These are phyloP conservation scores for Pyrenophora tritici-repentis DNA, from an alignment of 2,329 filamentous ascomycete species.

Conservation along the genomic window DNA sequence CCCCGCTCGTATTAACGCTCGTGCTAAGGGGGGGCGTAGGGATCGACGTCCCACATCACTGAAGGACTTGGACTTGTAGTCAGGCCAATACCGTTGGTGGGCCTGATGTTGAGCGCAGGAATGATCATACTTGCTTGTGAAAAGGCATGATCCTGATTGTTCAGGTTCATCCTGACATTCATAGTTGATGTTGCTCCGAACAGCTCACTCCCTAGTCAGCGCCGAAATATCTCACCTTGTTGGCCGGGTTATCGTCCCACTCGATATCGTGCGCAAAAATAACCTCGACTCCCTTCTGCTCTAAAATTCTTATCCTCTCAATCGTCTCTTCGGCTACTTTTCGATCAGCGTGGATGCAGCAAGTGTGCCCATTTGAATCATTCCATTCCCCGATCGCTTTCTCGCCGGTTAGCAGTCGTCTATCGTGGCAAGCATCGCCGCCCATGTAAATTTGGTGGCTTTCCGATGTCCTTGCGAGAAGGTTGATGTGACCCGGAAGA, in stretches of 20 bases:
- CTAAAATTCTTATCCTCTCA: slow-evolving; percentile 47
- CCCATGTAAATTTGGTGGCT: slow-evolving; percentile 55
- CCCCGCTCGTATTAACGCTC: slow-evolving; percentile 9
- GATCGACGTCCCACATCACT: background rate
- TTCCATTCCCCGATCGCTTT: slow-evolving; percentile 59
- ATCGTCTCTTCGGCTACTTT: slow-evolving; percentile 54
- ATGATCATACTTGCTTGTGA: no score
- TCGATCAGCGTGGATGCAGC: slow-evolving; percentile 60
- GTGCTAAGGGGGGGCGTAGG: slow-evolving; percentile 16
- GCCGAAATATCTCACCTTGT: slow-evolving; percentile 38
- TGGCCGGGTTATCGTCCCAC: slow-evolving; percentile 51
- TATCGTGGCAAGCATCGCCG: slow-evolving; percentile 62
- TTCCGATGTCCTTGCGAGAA: slow-evolving; percentile 51
- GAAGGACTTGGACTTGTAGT: background rate
- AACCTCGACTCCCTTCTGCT: slow-evolving; percentile 54
- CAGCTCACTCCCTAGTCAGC: background rate
- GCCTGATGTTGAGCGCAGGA: no score
- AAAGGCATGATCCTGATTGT: no score
- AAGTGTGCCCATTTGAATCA: slow-evolving; percentile 51
- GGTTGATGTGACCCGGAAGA: slow-evolving; percentile 59
- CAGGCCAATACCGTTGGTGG: background rate
- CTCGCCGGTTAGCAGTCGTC: slow-evolving; percentile 57
- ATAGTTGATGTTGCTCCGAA: no score
- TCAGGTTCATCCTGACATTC: no score
- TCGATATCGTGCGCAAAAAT: slow-evolving; percentile 59